Evolutionary conservation across 495 filamentous ascomycete genomes (phyloP).

Genomic region (Rhypophila decipiens): DNA sequence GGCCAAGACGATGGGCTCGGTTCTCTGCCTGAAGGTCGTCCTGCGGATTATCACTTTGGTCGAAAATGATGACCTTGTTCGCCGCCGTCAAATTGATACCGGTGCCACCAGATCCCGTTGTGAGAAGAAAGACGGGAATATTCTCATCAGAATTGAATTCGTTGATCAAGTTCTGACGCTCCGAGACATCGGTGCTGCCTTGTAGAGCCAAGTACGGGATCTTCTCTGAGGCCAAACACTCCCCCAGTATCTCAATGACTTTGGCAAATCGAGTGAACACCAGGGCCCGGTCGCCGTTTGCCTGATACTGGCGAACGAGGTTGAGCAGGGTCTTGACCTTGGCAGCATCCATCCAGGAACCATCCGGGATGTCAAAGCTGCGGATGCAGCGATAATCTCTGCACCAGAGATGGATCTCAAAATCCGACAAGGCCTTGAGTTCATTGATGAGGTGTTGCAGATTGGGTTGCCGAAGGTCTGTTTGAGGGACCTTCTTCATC

Average conservation of each 20-base stretch:
- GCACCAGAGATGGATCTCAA: conserved; percentile 77
- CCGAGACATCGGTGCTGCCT: conserved; percentile 73
- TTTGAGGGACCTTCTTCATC: conserved; percentile 46
- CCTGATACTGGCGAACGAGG: conserved; percentile 63
- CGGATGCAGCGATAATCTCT: conserved; percentile 62
- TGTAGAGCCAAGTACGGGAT: conserved; percentile 77
- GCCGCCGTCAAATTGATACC: conserved; percentile 92
- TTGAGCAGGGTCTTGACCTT: conserved; percentile 74
- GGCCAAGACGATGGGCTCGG: conserved; percentile 89
- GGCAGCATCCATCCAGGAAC: conserved; percentile 88
- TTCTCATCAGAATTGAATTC: conserved; percentile 67
- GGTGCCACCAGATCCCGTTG: conserved; percentile 87
- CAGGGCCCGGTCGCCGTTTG: conserved; percentile 78
- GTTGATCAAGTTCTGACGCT: conserved; percentile 81
- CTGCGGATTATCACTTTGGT: conserved; percentile 92
- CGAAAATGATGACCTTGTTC: conserved; percentile 97
- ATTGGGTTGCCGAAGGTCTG: conserved; percentile 44
- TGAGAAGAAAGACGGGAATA: conserved; percentile 88
- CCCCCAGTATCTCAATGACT: conserved; percentile 82
- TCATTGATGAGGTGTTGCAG: conserved; percentile 65
- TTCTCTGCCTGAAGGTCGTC: conserved; percentile 96
- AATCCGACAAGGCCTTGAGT: conserved; percentile 67
- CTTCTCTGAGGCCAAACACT: conserved; percentile 65
- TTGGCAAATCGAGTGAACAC: conserved; percentile 91
- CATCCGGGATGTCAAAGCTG: conserved; percentile 61